Evolutionary conservation across 257 asterid genomes (phyloP), one percentile per base, ranked within the genome.

Genomic region (Osmanthus fragrans): DNA sequence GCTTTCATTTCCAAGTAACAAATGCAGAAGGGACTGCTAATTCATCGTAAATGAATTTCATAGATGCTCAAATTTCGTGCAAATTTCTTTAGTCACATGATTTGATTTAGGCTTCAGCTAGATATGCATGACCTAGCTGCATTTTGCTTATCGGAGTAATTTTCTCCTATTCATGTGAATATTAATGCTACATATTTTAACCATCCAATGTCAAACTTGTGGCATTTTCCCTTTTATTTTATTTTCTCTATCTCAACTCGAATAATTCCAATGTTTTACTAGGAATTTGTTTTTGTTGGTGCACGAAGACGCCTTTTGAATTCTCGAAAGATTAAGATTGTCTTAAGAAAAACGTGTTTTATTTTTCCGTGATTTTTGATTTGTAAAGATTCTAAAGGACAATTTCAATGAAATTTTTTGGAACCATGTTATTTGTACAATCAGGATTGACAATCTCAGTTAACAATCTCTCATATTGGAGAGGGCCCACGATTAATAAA

Each of bases 61-160:
- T 73, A 66, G 29, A 49, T 72, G 67, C 58, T 72, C 69, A 73
- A 63, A 42, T 39, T 73, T 73, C 60, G 54, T 75, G 47, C 1
- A 58, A 58, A 68, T 56, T 68, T 83, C 74, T 66, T 73, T 25
- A 60, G 36, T 73, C 79, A 23, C 74, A 12, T 83, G 76, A 60
- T 60, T 60, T 70, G 67, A 60, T 77, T 70, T 71, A 66, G 45
- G 39, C 29, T 54, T 71, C 60, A 32, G 73, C 64, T 40, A 32
- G 25, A 77, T 73, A 23, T 73, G 82, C 87, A 70, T 80, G 84
- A 77, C 70, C 68, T 74, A 70, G 73, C 78, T 6, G 19, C 71
- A 54, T 72, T 66, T 76, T 13, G 18, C 68, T 23, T 23, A 25
- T 10, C 5, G 19, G 25, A 60, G 10, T 60, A 23, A 7, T 60